phyloP scores from a whole-genome alignment of 768 basidiomycete genomes.

The Sarcodon aspratus region DNA sequence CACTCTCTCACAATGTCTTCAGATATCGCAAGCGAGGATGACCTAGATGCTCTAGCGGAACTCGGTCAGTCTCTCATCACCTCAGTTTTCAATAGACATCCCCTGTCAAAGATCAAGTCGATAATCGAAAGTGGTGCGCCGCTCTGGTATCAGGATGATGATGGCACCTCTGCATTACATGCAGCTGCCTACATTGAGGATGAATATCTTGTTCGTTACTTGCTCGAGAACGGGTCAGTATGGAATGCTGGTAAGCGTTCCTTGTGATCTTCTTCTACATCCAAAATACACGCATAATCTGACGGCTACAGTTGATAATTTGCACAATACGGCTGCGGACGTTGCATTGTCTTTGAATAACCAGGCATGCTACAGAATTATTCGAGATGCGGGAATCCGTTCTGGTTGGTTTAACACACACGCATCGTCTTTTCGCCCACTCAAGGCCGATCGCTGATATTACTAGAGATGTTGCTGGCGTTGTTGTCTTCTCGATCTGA shows the following conservation, averaged over 20 bases:
- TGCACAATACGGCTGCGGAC: conserved; percentile 80
- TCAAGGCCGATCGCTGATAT: not conserved
- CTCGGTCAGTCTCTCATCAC: conserved; percentile 51
- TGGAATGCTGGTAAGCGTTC: conserved; percentile 73
- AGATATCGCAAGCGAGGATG: conserved; percentile 6
- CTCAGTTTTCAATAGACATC: conserved; percentile 39
- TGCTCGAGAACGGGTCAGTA: conserved; percentile 75
- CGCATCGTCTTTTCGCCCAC: conserved; percentile 5
- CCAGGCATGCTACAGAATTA: conserved; percentile 54
- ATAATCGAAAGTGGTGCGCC: conserved; percentile 62
- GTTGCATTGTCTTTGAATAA: conserved; percentile 84
- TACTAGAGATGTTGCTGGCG: conserved; percentile 58
- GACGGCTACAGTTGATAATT: conserved; percentile 49
- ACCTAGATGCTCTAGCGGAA: conserved; percentile 11
- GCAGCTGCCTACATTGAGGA: conserved; percentile 74
- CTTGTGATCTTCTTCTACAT: not conserved
- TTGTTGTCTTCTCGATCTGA: conserved; percentile 39
- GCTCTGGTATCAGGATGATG: conserved; percentile 81
- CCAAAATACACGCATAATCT: not conserved
- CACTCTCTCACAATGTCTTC: too few species aligned
- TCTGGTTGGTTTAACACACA: conserved; percentile 43
- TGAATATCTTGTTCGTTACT: conserved; percentile 43
- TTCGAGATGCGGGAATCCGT: conserved; percentile 90
- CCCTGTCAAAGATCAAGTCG: conserved; percentile 30
- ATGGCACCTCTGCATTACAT: conserved; percentile 75